Conservation (phyloP, 75 land plant species). For the Adiantum capillusveneris region DNA sequence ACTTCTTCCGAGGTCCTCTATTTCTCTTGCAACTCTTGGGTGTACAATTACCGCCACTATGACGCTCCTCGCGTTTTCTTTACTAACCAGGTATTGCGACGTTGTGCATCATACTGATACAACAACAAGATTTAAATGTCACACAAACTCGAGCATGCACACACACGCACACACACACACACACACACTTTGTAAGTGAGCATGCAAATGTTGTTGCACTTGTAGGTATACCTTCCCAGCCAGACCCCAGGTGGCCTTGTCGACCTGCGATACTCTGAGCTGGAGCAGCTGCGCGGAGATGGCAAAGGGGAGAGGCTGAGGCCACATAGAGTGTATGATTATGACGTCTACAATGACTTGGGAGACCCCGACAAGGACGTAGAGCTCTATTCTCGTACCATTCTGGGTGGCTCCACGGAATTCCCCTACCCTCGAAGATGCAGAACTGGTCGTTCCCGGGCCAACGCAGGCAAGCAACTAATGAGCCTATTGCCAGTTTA, state of each 20-base stretch:
- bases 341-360: constrained; percentile 23
- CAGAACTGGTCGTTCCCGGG: constrained; percentile 17
- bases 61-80: constrained; percentile 15
- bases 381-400: constrained; percentile 2
- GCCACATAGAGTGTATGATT: constrained; percentile 17
- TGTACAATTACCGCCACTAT: constrained; percentile 4
- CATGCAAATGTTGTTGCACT: not conserved
- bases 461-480: constrained; percentile 11
- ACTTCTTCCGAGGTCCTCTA: not conserved
- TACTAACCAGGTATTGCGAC: constrained; percentile 8
- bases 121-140: too few species aligned
- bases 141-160: too few species aligned
- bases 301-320: constrained; percentile 12
- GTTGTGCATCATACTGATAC: too few species aligned
- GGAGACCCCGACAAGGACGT: constrained; percentile 10
- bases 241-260: constrained; percentile 21
- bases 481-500: too few species aligned
- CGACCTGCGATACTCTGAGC: constrained; percentile 17
- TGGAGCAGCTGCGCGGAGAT: constrained; percentile 15
- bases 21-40: constrained; percentile 21
- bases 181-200: not conserved
- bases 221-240: constrained; percentile 16
- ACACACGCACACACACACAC: not conserved
- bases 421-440: constrained; percentile 27
- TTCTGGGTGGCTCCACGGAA: constrained; percentile 13